Evolutionary conservation across 2,329 filamentous ascomycete genomes (phyloP), one percentile per base, ranked within the genome.

Genomic region (Diaporthe sp.): DNA sequence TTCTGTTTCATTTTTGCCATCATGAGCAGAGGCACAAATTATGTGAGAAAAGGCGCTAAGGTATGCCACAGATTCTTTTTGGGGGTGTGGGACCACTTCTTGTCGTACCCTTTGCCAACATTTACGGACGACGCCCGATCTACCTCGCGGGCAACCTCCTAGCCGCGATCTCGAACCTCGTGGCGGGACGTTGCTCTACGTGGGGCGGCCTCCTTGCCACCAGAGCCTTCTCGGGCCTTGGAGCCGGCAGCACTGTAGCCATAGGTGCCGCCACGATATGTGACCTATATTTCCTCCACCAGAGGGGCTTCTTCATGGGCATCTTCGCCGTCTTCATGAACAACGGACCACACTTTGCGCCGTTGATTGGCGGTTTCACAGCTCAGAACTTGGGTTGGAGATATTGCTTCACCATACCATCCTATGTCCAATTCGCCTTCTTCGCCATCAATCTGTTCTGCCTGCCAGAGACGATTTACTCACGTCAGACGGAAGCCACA

Each of bases 101-200:
- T 19, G 71, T 78, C 17, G 74, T 83, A 10, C 76, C 83, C 1
- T 71, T 84, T 22, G 79, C 82, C 42, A 83, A 84, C 67, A 78
- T 80, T 19, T 84, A 83, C 75, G 83, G 83, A 31, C 78, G 83
- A 22, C 78, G 83, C 67, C 82, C 82, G 0, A 79, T 84, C 49
- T 82, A 82, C 61, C 73, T 84, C 15, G 73, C 79, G 17, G 81
- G 80, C 5, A 81, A 79, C 15, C 79, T 82, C n/a, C 74, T 83
- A 1, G 81, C 81, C 10, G 80, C 80, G 19, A 79, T 78, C 39
- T 79, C 82, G 25, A 79, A 80, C 65, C 37, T 82, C 12, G 79
- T 75, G 6, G 80, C 80, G 3, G 80, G 79, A 13, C 79, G 80
- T 62, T 79, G 78, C 42, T 58, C 65, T 0, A 77, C 70, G 15